Base-by-base conservation (phyloP, 139 green algal genomes). In the Dunaliella sp. region DNA sequence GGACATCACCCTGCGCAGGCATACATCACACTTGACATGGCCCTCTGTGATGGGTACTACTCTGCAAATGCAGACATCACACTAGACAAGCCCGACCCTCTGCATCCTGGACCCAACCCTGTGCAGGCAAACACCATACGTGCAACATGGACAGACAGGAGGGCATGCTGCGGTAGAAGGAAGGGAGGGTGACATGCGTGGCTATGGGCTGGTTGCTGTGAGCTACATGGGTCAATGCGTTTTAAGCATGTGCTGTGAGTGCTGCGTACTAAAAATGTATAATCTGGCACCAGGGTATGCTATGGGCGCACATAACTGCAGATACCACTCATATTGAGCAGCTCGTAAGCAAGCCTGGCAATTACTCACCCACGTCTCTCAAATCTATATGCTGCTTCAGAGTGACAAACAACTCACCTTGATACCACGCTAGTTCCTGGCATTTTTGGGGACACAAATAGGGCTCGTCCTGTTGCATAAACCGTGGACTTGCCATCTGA, bases 401-500 rank as follows among this genome's bases (percentile, higher is more conserved):
- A n/a, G n/a, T 65, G 48, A 16, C 16, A 65, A 7, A 65, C 48
- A 65, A 65, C 48, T 65, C 48, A 65, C 48, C 48, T 7, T 65
- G 48, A 65, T 26, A 65, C 48, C 48, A 65, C 16, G 16, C 48
- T 65, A 16, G 48, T 65, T 65, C 48, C 48, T 65, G 48, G 48
- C 48, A 65, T 16, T 16, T 65, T 65, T 26, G 94, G 94, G 30
- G 93, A 90, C 38, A 97, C 92, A 92, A 98, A 98, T 48, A 97
- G 89, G 31, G 95, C 94, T 24, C 93, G 87, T 0, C 91, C 93
- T 0, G 89, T 94, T 21, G 95, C 95, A 86, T 95, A 98, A 58
- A 93, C 90, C 21, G 87, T 91, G 31, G 89, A 87, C 7, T 90
- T 85, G 48, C 92, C 90, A 75, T 95, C 85, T 1, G 38, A 86